Evolutionary conservation across 805 yeast species (phyloP).

Genomic region (Starmerella bacillaris): DNA sequence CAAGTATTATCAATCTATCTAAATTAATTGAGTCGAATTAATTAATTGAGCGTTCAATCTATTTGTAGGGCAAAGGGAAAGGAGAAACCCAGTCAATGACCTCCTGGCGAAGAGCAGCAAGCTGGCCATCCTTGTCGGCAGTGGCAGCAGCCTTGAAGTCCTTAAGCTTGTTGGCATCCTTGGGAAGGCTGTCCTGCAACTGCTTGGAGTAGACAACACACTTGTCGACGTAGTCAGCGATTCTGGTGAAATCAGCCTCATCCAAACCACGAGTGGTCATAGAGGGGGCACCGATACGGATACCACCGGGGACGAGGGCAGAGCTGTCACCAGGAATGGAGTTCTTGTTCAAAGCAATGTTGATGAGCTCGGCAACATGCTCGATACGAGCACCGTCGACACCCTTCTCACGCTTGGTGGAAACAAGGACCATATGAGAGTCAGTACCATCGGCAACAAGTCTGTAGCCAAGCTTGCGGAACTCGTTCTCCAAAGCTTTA

Average conservation of each 20-base stretch:
- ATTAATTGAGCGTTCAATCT: not conserved
- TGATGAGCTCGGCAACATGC: slow-evolving; percentile 80
- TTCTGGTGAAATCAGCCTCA: slow-evolving; percentile 64
- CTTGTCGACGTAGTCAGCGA: slow-evolving; percentile 62
- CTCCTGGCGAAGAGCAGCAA: slow-evolving; percentile 53
- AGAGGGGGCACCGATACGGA: slow-evolving; percentile 96
- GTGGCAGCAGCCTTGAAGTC: slow-evolving; percentile 78
- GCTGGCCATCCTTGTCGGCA: slow-evolving; percentile 46
- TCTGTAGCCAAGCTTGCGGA: slow-evolving; percentile 53
- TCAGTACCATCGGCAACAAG: slow-evolving; percentile 92
- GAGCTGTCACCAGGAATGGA: slow-evolving; percentile 96
- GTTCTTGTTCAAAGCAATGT: slow-evolving; percentile 93
- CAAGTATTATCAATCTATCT: no score
- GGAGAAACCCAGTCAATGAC: slow-evolving; percentile 65
- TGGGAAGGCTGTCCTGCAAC: slow-evolving; percentile 64
- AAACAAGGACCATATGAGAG: slow-evolving; percentile 86
- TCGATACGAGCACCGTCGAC: slow-evolving; percentile 96
- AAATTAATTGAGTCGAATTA: no score
- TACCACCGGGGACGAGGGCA: slow-evolving; percentile 92
- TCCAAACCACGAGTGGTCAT: slow-evolving; percentile 96
- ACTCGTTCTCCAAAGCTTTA: slow-evolving; percentile 56
- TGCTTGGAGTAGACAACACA: slow-evolving; percentile 61
- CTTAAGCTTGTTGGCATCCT: slow-evolving; percentile 78
- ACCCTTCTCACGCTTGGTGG: slow-evolving; percentile 60
- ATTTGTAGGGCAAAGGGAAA: slow-evolving; percentile 27